These are phyloP conservation scores for Batrachochytrium dendrobatidis DNA, from an alignment of 371 early-diverging fungal species.

Conservation along the genomic window DNA sequence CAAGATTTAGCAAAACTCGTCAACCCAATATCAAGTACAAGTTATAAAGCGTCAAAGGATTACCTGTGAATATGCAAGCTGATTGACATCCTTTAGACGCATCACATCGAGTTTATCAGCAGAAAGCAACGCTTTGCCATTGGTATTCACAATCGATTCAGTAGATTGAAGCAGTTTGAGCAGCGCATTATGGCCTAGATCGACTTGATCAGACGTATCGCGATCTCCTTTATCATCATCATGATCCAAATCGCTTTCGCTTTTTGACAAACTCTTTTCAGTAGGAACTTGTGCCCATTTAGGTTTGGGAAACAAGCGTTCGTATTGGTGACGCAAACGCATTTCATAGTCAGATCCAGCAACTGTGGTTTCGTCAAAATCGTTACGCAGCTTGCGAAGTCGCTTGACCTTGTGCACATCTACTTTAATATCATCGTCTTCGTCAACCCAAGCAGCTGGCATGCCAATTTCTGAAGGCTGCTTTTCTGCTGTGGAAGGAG, in stretches of 20 bases:
- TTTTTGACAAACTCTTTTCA: slow-evolving; percentile 13
- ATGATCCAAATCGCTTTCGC: background rate
- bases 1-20: background rate
- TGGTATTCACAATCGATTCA: slow-evolving; percentile 18
- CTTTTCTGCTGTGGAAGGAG: background rate
- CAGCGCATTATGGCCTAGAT: slow-evolving; percentile 10
- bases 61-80: slow-evolving; percentile 49
- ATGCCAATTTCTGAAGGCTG: slow-evolving; percentile 13
- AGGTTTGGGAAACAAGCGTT: slow-evolving; percentile 81
- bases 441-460: slow-evolving; percentile 27
- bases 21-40: slow-evolving; percentile 9
- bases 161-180: slow-evolving; percentile 24
- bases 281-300: slow-evolving; percentile 60
- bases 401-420: slow-evolving; percentile 57
- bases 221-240: background rate
- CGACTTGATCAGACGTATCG: background rate
- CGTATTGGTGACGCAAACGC: slow-evolving; percentile 73
- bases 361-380: slow-evolving; percentile 64
- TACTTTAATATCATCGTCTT: slow-evolving; percentile 35
- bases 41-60: background rate
- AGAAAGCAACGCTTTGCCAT: slow-evolving; percentile 30
- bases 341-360: slow-evolving; percentile 71
- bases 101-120: slow-evolving; percentile 52
- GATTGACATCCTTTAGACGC: slow-evolving; percentile 71
- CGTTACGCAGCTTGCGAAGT: slow-evolving; percentile 68